phyloP scores from a whole-genome alignment of 495 filamentous ascomycete species.

The Penicillium odoratum region DNA sequence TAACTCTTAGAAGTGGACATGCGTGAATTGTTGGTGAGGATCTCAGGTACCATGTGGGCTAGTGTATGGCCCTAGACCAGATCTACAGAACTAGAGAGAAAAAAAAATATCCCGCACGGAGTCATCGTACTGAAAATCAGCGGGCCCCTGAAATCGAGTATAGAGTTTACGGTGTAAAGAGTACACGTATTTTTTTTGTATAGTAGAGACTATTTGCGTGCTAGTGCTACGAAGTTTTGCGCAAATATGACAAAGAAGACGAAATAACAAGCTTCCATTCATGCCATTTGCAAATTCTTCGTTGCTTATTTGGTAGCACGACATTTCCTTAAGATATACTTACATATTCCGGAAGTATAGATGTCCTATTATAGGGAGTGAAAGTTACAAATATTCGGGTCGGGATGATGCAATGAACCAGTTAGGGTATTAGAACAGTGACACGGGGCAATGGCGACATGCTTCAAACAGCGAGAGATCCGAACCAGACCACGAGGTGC shows the following conservation, averaged over 20 bases:
- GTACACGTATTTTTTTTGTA: neutral
- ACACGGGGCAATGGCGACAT: slow-evolving; percentile 21
- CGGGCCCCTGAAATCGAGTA: slow-evolving; percentile 10
- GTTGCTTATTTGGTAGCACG: slow-evolving; percentile 13
- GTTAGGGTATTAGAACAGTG: slow-evolving; percentile 7
- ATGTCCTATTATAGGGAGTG: neutral
- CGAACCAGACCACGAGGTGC: slow-evolving; percentile 16
- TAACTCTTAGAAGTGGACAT: slow-evolving; percentile 1
- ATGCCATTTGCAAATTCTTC: slow-evolving; percentile 7
- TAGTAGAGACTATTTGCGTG: neutral
- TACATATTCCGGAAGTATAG: no score
- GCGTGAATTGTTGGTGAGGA: slow-evolving; percentile 23
- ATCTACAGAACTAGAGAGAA: slow-evolving; percentile 18
- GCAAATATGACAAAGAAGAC: neutral
- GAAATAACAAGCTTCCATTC: neutral
- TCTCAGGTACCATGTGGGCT: slow-evolving; percentile 23
- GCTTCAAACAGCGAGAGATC: slow-evolving; percentile 5
- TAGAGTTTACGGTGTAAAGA: slow-evolving; percentile 4
- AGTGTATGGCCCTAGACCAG: slow-evolving; percentile 20
- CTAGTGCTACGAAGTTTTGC: neutral
- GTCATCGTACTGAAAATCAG: slow-evolving; percentile 24
- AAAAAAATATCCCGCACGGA: slow-evolving; percentile 29
- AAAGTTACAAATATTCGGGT: neutral
- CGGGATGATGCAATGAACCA: slow-evolving; percentile 26
- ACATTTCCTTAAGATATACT: neutral